Evolutionary conservation across 73 alveolate genomes (phyloP), one percentile per base, ranked within the genome.

Genomic region (Diophrys appendiculata): DNA sequence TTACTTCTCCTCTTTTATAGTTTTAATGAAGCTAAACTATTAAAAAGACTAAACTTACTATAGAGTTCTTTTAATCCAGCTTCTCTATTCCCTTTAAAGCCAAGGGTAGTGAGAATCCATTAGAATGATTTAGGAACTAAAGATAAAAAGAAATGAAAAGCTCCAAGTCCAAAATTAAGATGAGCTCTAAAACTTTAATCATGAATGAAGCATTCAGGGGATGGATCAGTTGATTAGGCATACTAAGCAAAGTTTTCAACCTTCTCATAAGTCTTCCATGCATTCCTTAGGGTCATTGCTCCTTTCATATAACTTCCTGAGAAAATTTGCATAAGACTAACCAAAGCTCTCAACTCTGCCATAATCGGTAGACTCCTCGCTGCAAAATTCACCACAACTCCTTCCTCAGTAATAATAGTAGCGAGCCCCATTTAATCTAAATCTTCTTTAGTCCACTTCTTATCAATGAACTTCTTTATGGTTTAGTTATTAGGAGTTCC

Each of bases 31-130:
- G 56, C 67, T 60, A 60, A 25, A 25, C 26, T 60, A 25, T 2
- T 60, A n/a, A 60, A n/a, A 60, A 18, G 18, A 5, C 60, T 11
- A 43, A 18, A 43, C 71, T 60, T 60, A 60, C 71, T 26, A 34
- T 76, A 76, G 0, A 76, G 70, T 33, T 76, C 77, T 32, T 76
- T 23, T 0, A 76, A 64, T 25, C 77, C 85, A 13, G 11, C 11
- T 25, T 76, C 65, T 32, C 85, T 56, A 54, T 76, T 27, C 29
- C 85, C 85, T 33, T 55, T 35, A 65, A 76, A 65, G 23, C 85
- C 85, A 1, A 60, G n/a, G 27, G 29, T 31, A 2, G 34, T 24
- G 54, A 76, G 64, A 2, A 76, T 34, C 85, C 85, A 76, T 8
- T 53, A 43, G 70, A 75, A 75, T 64, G 67, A 2, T 26, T 26